phyloP scores from a whole-genome alignment of 768 basidiomycete species.

The Chalciporus piperatus region DNA sequence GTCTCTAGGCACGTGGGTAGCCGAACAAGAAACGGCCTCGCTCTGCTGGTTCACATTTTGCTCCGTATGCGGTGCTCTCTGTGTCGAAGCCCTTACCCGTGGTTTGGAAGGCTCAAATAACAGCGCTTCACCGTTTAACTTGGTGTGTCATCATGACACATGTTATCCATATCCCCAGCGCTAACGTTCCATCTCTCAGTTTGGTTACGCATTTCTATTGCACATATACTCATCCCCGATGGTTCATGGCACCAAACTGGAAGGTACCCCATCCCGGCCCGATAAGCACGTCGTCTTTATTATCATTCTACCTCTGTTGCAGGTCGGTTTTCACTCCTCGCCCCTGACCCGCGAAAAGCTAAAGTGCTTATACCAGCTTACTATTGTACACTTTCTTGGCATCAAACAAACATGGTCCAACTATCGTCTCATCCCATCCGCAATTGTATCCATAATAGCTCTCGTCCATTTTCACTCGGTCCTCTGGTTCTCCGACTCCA shows the following conservation, averaged over 20 bases:
- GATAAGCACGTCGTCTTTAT: conserved; percentile 74
- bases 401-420: conserved; percentile 58
- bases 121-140: conserved; percentile 64
- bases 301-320: conserved; percentile 68
- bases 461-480: conserved; percentile 69
- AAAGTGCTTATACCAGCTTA: conserved; percentile 39
- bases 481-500: conserved; percentile 43
- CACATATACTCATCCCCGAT: conserved; percentile 70
- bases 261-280: conserved; percentile 55
- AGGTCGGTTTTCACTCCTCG: conserved; percentile 40
- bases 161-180: background rate
- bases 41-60: conserved; percentile 76
- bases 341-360: background rate
- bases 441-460: conserved; percentile 54
- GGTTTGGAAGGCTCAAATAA: conserved; percentile 62
- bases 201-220: conserved; percentile 74
- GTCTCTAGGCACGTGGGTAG: conserved; percentile 43
- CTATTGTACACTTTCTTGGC: conserved; percentile 64
- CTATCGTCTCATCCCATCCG: conserved; percentile 71
- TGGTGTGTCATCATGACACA: conserved; percentile 45
- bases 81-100: conserved; percentile 62
- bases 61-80: conserved; percentile 62
- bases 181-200: conserved; percentile 38
- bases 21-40: conserved; percentile 51
- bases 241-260: conserved; percentile 45